Conservation (phyloP, 352 stramenopile genomes). For the Phytopythium oedochilum region DNA sequence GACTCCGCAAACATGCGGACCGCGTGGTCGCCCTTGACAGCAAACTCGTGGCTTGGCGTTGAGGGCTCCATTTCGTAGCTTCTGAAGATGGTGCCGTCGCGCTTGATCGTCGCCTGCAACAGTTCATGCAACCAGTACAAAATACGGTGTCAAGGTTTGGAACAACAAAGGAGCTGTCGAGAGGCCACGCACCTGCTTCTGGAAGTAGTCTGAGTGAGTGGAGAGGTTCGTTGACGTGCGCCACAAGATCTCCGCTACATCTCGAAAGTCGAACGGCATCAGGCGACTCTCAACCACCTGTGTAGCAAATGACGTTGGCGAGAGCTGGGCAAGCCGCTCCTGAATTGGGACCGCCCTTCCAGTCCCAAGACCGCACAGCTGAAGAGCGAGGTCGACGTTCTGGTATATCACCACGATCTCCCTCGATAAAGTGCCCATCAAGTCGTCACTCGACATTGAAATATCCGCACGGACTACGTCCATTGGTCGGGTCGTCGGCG, state of each 20-base stretch:
- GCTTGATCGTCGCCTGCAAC: neutral
- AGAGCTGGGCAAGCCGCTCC: neutral
- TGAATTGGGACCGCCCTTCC: neutral
- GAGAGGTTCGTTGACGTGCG: neutral
- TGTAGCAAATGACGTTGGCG: neutral
- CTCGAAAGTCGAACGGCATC: constrained; percentile 1
- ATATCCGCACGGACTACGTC: neutral
- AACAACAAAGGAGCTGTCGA: too few relatives aligned
- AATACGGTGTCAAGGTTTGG: too few relatives aligned
- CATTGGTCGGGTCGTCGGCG: neutral
- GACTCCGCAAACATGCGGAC: neutral
- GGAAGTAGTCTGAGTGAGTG: neutral
- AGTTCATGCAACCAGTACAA: too few relatives aligned
- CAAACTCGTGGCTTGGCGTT: neutral
- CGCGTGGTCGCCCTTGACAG: neutral
- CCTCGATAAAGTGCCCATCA: neutral
- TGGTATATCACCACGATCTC: neutral
- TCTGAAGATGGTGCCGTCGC: neutral
- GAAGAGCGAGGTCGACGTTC: neutral
- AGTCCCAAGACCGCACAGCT: neutral
- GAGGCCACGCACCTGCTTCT: neutral
- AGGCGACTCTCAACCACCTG: neutral
- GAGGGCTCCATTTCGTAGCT: neutral
- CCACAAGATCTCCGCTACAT: neutral
- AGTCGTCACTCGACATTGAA: neutral